Evolutionary conservation across 225 moss, liverwort and hornwort species (phyloP), one percentile per base, ranked within the genome.

Genomic region (Polytrichum formosum): DNA sequence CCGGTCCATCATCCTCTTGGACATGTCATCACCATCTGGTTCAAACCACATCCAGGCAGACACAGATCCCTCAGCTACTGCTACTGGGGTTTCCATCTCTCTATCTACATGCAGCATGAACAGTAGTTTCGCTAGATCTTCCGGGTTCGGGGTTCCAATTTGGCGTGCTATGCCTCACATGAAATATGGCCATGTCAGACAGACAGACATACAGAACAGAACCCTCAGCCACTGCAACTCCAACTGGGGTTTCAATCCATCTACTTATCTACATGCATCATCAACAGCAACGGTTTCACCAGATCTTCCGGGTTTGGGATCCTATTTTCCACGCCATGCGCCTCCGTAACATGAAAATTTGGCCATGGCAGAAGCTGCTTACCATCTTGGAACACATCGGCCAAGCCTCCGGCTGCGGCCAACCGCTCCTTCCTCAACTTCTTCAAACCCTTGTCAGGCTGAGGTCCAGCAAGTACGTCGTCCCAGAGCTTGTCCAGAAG

Each of bases 401-500:
- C 79, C 69, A 87, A 70, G 29, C 80, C 81, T 25, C 78, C 83
- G 0, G 46, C 46, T 21, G 75, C 76, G 18, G 53, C 81, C 74
- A 87, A 68, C 2, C 76, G 78, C 79, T 86, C 81, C 68, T 89
- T 89, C 66, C 89, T 80, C 67, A 89, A 65, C 79, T 79, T 83
- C 81, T 85, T 85, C 69, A 89, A 75, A 63, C 89, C 89, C 68
- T 89, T 74, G 56, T 89, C 86, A 28, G 89, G 89, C 65, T 89
- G 86, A 28, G 89, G 89, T 17, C 89, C 89, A 26, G 89, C 89
- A 56, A 89, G 68, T n/a, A 85, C 85, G 66, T 89, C 89, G 69
- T 89, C 89, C 89, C 89, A 89, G 8, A 89, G 89, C 72, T 89
- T 89, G 56, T 89, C 89, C 66, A 89, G 20, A 33, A 89, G 80